phyloP scores from a whole-genome alignment of 148 eudicot species.

The Chenopodium quinoa region DNA sequence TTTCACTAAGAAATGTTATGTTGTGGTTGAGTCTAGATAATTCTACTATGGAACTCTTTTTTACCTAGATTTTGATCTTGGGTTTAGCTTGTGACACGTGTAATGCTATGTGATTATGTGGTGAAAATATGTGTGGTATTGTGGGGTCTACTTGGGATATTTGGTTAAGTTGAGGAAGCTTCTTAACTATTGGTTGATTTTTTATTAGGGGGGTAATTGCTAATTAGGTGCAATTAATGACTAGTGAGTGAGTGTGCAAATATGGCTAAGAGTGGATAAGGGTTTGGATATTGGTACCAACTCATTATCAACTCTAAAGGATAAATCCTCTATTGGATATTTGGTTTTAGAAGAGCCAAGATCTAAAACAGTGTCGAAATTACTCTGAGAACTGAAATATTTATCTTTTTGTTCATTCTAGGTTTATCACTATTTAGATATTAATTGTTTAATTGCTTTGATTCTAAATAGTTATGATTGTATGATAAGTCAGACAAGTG shows the following conservation, averaged over 20 bases:
- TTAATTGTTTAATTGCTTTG: too few species aligned
- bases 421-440: too few species aligned
- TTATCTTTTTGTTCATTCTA: too few species aligned
- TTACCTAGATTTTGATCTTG: background rate
- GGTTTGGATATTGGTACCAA: background rate
- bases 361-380: too few species aligned
- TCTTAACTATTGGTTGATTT: background rate
- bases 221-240: background rate
- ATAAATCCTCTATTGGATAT: too few species aligned
- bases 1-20: background rate
- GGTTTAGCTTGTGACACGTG: slow-evolving; percentile 26
- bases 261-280: background rate
- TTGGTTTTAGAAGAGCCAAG: too few species aligned
- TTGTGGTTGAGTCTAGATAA: background rate
- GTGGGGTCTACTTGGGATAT: background rate
- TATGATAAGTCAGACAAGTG: too few species aligned
- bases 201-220: background rate
- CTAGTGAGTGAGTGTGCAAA: background rate
- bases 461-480: too few species aligned
- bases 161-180: too few species aligned
- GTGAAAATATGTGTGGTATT: background rate
- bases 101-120: background rate
- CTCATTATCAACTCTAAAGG: background rate
- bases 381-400: too few species aligned
- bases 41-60: background rate